Percentiles rank a stretch among this genome's conserved stretches.
Conservation (phyloP, 352 stramenopile genomes). For the Pseudoperonospora humuli region DNA sequence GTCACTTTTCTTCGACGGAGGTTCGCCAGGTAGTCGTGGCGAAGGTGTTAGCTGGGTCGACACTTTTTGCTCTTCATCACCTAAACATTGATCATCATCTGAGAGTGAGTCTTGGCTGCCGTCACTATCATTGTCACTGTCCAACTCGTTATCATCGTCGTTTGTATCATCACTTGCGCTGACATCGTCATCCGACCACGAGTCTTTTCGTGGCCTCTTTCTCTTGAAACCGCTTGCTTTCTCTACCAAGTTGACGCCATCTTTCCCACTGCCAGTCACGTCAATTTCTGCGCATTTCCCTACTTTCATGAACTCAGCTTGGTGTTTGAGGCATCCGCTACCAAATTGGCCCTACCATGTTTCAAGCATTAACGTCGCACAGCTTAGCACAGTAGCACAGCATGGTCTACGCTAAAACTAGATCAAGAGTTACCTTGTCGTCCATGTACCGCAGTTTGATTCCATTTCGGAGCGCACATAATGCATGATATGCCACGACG, state of each 20-base stretch:
- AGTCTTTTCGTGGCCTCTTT: constrained; percentile 13
- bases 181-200: constrained; percentile 26
- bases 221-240: constrained; percentile 10
- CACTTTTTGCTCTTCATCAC: constrained; percentile 2
- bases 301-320: constrained; percentile 41
- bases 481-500: constrained; percentile 59
- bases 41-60: constrained; percentile 8
- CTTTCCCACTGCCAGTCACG: constrained; percentile 6
- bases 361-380: constrained; percentile 2
- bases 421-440: constrained; percentile 24
- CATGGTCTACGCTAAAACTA: not conserved
- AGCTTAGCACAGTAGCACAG: not conserved
- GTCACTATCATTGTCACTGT: constrained; percentile 34
- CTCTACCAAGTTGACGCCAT: not conserved
- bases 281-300: constrained; percentile 12
- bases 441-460: constrained; percentile 63
- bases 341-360: constrained; percentile 42
- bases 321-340: constrained; percentile 53
- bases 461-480: constrained; percentile 50
- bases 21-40: constrained; percentile 10
- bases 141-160: constrained; percentile 27
- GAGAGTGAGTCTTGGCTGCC: constrained; percentile 21
- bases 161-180: constrained; percentile 18
- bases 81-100: constrained; percentile 7
- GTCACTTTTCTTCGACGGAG: constrained; percentile 2